A percentile compares a stretch with the other conserved stretches of the same genome.
Conservation (phyloP, 371 early-diverging fungal genomes). For the Lichtheimia ornata region DNA sequence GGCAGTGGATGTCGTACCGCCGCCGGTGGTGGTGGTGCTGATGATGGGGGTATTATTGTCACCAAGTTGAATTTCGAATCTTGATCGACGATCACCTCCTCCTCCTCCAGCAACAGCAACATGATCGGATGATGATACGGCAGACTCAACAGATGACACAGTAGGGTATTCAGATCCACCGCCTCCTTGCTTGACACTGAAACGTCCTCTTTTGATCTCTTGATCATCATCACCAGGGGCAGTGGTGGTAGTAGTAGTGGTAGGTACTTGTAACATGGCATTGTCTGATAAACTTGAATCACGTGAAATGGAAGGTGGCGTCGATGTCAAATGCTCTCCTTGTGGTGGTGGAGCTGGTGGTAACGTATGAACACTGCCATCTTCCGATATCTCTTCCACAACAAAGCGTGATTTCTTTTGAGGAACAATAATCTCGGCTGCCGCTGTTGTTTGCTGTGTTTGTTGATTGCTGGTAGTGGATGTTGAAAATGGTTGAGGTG, state of each 20-base stretch:
- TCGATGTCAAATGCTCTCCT: not conserved
- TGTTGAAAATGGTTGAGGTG: constrained; percentile 8
- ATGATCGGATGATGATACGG: not conserved
- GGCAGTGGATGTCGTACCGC: constrained; percentile 5
- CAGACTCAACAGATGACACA: not conserved
- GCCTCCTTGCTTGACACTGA: constrained; percentile 1
- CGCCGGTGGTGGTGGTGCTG: too few relatives aligned
- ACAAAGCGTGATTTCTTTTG: constrained; percentile 46
- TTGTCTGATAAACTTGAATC: not conserved
- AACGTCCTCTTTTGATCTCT: constrained; percentile 6
- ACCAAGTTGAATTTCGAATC: constrained; percentile 14
- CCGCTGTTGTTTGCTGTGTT: not conserved
- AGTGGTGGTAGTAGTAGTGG: too few relatives aligned
- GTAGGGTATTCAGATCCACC: not conserved
- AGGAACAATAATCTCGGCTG: constrained; percentile 8
- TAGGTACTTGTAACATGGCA: not conserved
- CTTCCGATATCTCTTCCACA: constrained; percentile 30
- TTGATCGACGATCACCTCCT: constrained; percentile 6
- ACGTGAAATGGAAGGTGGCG: not conserved
- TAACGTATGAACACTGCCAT: not conserved
- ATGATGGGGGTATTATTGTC: not conserved
- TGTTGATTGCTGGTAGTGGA: not conserved
- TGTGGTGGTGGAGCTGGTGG: not conserved
- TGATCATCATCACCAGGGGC: not conserved
- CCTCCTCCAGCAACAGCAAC: not conserved